Evolutionary conservation across 257 asterid genomes (phyloP).

Genomic region (Solanum peruvianum): DNA sequence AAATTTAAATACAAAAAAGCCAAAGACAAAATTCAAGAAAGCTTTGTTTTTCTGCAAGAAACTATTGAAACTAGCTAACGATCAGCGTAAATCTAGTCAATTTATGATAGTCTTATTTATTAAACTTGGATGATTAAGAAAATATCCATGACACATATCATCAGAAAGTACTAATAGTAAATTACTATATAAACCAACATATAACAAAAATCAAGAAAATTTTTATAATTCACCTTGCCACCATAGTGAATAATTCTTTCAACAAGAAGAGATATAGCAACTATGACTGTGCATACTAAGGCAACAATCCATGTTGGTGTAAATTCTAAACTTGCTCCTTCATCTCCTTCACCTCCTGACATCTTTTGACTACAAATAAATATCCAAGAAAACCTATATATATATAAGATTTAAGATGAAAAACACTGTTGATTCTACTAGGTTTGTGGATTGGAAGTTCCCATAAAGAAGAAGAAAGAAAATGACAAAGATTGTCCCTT

Average conservation of each 20-base stretch:
- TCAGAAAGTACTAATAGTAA: rapidly evolving
- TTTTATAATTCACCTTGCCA: constrained; percentile 36
- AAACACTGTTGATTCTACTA: not conserved
- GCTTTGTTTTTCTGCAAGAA: too few species aligned
- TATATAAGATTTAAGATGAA: not conserved
- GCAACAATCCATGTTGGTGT: constrained; percentile 77
- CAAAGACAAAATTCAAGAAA: too few species aligned
- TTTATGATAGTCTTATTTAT: not conserved
- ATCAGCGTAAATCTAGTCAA: not conserved
- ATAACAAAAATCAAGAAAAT: not conserved
- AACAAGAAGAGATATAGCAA: constrained; percentile 42
- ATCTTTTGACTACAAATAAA: not conserved
- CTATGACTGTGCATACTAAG: constrained; percentile 47
- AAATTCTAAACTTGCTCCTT: constrained; percentile 30
- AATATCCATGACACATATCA: not conserved
- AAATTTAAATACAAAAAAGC: too few species aligned
- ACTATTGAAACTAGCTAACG: too few species aligned
- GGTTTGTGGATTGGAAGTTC: not conserved
- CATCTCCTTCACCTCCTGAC: constrained; percentile 32
- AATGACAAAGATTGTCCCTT: not conserved
- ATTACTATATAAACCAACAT: not conserved
- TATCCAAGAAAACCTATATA: not conserved
- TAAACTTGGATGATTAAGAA: not conserved
- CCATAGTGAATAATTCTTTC: constrained; percentile 46
- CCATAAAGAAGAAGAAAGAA: not conserved